Conservation (phyloP, 2,329 filamentous ascomycete genomes). For the Aspergillus sp. region DNA sequence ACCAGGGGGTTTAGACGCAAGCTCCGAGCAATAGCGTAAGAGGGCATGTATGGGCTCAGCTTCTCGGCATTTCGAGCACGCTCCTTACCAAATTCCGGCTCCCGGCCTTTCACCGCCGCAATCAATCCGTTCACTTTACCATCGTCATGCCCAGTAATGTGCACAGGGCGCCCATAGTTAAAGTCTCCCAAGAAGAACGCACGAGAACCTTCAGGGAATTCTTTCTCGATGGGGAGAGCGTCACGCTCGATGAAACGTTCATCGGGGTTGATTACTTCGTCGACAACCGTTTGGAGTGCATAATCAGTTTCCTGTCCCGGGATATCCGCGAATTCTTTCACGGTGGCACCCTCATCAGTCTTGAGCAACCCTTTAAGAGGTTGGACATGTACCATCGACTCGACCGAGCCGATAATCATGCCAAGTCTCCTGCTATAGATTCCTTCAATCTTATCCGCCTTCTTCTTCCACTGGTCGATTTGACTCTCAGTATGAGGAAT, state of each 20-base stretch:
- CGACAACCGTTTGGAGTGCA: constrained; percentile 86
- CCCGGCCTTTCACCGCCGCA: constrained; percentile 67
- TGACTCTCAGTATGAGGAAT: constrained; percentile 72
- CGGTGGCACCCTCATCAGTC: constrained; percentile 82
- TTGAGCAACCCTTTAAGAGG: constrained; percentile 90
- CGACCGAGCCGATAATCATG: constrained; percentile 79
- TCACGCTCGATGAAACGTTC: constrained; percentile 87
- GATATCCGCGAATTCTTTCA: constrained; percentile 90
- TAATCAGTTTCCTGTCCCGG: constrained; percentile 84
- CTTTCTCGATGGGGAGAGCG: constrained; percentile 84
- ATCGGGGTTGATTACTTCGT: constrained; percentile 85
- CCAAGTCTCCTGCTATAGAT: constrained; percentile 89
- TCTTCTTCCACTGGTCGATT: constrained; percentile 79
- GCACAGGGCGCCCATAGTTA: constrained; percentile 85
- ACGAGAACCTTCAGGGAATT: constrained; percentile 78
- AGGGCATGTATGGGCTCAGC: constrained; percentile 74
- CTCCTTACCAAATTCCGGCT: constrained; percentile 75
- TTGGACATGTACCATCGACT: constrained; percentile 86
- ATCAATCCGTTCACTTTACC: constrained; percentile 78
- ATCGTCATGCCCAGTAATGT: constrained; percentile 70
- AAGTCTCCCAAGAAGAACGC: constrained; percentile 95
- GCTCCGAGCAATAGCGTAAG: constrained; percentile 81
- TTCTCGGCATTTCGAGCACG: constrained; percentile 70
- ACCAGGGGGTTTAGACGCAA: constrained; percentile 80
- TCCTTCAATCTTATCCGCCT: constrained; percentile 77